Conservation (phyloP, 2,329 filamentous ascomycete genomes). For the Pseudocercospora vitis region DNA sequence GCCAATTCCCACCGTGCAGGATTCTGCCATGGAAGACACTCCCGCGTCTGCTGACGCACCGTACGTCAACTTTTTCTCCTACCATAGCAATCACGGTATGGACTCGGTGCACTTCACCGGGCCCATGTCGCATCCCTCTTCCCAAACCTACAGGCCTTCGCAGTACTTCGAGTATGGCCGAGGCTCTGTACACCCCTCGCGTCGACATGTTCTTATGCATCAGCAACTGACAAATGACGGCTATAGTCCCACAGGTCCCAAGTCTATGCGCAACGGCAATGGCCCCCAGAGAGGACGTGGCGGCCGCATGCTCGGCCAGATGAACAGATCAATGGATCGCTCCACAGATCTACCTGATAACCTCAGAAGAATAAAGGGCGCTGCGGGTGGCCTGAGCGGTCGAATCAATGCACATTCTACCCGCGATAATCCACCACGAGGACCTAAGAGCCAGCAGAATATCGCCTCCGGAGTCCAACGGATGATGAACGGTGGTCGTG, state of each 20-base stretch:
- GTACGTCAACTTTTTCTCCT: constrained; percentile 38
- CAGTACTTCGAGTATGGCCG: constrained; percentile 5
- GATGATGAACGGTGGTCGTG: constrained; percentile 35
- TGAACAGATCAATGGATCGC: constrained; percentile 72
- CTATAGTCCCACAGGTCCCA: constrained; percentile 83
- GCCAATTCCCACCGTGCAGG: constrained; percentile 44
- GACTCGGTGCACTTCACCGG: constrained; percentile 6
- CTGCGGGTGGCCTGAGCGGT: constrained; percentile 64
- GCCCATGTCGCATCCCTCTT: constrained; percentile 2
- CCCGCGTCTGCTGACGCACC: constrained; percentile 42
- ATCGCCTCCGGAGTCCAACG: constrained; percentile 50
- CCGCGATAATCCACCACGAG: constrained; percentile 65
- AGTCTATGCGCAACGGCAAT: constrained; percentile 80
- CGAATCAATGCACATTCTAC: constrained; percentile 74
- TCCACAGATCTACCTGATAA: constrained; percentile 62
- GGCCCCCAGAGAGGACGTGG: constrained; percentile 58
- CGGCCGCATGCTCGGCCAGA: constrained; percentile 79
- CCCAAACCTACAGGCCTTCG: constrained; percentile 6
- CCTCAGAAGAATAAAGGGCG: constrained; percentile 74
- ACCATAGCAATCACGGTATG: background rate
- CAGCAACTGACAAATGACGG: constrained; percentile 19
- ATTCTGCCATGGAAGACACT: constrained; percentile 71
- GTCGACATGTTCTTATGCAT: constrained; percentile 6
- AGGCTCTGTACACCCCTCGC: constrained; percentile 1
- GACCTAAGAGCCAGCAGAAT: constrained; percentile 54